Evolutionary conservation across 2,329 filamentous ascomycete species (phyloP).

Genomic region (Claviceps sp.): DNA sequence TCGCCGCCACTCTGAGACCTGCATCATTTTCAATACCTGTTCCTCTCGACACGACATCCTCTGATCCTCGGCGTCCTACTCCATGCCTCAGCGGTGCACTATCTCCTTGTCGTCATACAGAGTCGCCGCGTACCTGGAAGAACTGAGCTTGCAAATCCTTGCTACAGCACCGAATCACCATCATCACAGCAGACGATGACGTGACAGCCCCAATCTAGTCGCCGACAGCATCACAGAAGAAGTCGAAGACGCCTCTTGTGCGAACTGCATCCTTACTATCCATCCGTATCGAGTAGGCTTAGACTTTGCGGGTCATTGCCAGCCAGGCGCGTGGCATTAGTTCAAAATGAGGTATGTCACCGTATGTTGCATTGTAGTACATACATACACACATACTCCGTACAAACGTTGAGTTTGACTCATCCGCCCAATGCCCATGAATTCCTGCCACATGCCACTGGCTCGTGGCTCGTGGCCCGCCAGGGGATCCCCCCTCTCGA

Average conservation of each 20-base stretch:
- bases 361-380: not conserved
- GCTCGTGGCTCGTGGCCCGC: too few species aligned
- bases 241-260: too few species aligned
- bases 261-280: not conserved
- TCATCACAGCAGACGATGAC: not conserved
- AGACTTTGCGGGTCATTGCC: not conserved
- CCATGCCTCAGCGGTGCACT: not conserved
- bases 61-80: not conserved
- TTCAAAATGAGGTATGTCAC: not conserved
- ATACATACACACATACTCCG: not conserved
- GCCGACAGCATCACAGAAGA: not conserved
- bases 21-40: not conserved
- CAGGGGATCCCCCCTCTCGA: too few species aligned
- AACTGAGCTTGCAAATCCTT: not conserved
- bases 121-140: not conserved
- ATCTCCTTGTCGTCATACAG: not conserved
- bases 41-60: not conserved
- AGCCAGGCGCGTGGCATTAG: not conserved
- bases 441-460: too few species aligned
- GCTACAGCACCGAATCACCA: not conserved
- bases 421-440: too few species aligned
- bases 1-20: not conserved
- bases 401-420: too few species aligned
- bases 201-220: not conserved
- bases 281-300: not conserved